Percentiles rank a stretch among this genome's conserved stretches.
Conservation (phyloP, 768 basidiomycete genomes). For the Rossbeevera mucosa region DNA sequence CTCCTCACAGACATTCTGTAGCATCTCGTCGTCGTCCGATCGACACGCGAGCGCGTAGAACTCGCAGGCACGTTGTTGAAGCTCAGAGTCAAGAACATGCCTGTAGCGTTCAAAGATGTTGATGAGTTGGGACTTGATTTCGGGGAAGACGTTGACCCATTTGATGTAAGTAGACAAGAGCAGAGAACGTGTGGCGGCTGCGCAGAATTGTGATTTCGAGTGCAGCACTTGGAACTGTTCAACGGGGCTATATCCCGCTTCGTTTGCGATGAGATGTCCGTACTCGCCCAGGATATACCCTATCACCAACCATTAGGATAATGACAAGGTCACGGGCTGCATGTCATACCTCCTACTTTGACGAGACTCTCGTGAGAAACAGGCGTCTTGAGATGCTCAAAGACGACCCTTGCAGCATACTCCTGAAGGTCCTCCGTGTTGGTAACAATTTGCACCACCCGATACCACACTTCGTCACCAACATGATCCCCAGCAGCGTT, state of each 20-base stretch:
- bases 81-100: slow-evolving; percentile 94
- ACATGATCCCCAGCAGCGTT: slow-evolving; percentile 97
- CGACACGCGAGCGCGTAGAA: slow-evolving; percentile 84
- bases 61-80: slow-evolving; percentile 98
- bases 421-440: slow-evolving; percentile 97
- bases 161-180: slow-evolving; percentile 97
- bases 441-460: slow-evolving; percentile 96
- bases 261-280: slow-evolving; percentile 95
- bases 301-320: slow-evolving; percentile 29
- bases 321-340: background rate
- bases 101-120: slow-evolving; percentile 96
- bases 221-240: slow-evolving; percentile 94
- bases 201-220: slow-evolving; percentile 91
- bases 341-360: slow-evolving; percentile 80
- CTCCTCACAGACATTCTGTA: slow-evolving; percentile 95
- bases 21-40: slow-evolving; percentile 84
- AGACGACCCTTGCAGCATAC: slow-evolving; percentile 90
- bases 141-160: slow-evolving; percentile 99
- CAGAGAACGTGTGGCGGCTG: slow-evolving; percentile 85
- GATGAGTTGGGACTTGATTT: slow-evolving; percentile 91
- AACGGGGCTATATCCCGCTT: slow-evolving; percentile 84
- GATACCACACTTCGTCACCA: slow-evolving; percentile 99
- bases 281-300: slow-evolving; percentile 98
- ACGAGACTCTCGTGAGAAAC: slow-evolving; percentile 90
- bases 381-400: slow-evolving; percentile 82